These are phyloP conservation scores for Ophiocordyceps camponoti-rufipedis DNA, from an alignment of 2,329 filamentous ascomycete species.

Conservation along the genomic window DNA sequence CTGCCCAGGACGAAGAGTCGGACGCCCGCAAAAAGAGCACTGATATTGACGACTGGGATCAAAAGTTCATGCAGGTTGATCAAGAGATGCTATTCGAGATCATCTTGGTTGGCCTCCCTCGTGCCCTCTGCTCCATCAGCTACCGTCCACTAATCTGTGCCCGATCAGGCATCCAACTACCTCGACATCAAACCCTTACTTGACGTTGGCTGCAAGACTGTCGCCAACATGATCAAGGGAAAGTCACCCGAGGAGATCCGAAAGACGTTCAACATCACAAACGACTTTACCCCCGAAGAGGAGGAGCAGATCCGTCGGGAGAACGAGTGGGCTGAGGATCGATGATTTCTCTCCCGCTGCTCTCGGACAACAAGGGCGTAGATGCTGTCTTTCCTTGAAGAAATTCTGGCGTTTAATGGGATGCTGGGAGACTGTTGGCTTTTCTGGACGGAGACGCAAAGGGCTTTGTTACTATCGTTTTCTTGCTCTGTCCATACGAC, in stretches of 20 bases:
- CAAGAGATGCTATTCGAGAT: slow-evolving; percentile 99
- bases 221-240: slow-evolving; percentile 99
- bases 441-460: slow-evolving; percentile 1
- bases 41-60: slow-evolving; percentile 98
- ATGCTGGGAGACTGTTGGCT: slow-evolving; percentile 2
- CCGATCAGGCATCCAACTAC: slow-evolving; percentile 73
- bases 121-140: neutral
- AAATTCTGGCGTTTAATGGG: slow-evolving; percentile 7
- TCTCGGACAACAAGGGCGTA: neutral
- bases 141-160: neutral
- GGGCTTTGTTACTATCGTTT: neutral
- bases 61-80: slow-evolving; percentile 99
- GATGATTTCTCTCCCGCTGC: slow-evolving; percentile 17
- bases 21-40: slow-evolving; percentile 96
- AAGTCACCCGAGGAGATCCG: slow-evolving; percentile 98
- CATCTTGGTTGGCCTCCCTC: slow-evolving; percentile 46
- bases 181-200: slow-evolving; percentile 97
- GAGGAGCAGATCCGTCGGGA: slow-evolving; percentile 92
- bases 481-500: neutral
- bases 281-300: slow-evolving; percentile 97
- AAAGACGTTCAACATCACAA: slow-evolving; percentile 99
- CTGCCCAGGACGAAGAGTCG: slow-evolving; percentile 69
- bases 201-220: slow-evolving; percentile 97
- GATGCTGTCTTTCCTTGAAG: neutral
- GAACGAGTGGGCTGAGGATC: slow-evolving; percentile 84